Evolutionary conservation across 441 rosid genomes (phyloP), one percentile per base, ranked within the genome.

Genomic region (Eutrema salsugineum): DNA sequence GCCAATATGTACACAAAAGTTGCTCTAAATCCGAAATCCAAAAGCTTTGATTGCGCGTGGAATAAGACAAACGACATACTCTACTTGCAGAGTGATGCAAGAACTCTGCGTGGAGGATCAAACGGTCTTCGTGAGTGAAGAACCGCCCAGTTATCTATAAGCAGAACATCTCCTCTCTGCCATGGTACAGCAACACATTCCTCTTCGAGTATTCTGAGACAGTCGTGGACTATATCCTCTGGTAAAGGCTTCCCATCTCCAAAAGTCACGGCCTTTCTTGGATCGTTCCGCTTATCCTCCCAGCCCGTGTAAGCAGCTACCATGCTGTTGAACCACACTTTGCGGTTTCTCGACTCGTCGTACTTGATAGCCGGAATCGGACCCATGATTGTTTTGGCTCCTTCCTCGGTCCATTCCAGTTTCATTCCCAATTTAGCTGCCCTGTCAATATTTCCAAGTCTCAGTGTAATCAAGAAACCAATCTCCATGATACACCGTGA

Each of bases 241-340:
- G 96, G 97, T 82, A 90, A 80, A 14, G 86, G 84, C 46, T 73
- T 63, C 2, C 97, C 95, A 27, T 91, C 86, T 10, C 97, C 97
- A 12, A 88, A 90, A 2, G 85, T 88, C 46, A 91, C 94, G 0
- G 97, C 94, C 73, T 90, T 94, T 53, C 30, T 70, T 12, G 95
- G 95, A 81, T 91, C 92, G 11, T 91, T 94, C 55, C 92, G 76
- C 9, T 53, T 79, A 57, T 90, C 96, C 74, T 88, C 78, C 98
- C 98, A 91, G 4, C 98, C 97, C 1, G 87, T 90, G 66, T 88
- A 94, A 6, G 95, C 97, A 24, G 86, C 92, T 54, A 90, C 99
- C 97, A 90, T 87, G 78, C 97, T 90, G 35, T 94, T 94, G 79
- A 91, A 94, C 97, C 98, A 94, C 11, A 85, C 84, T 80, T 91